Evolutionary conservation across 768 basidiomycete species (phyloP).

Genomic region (Lentinula raphanica): DNA sequence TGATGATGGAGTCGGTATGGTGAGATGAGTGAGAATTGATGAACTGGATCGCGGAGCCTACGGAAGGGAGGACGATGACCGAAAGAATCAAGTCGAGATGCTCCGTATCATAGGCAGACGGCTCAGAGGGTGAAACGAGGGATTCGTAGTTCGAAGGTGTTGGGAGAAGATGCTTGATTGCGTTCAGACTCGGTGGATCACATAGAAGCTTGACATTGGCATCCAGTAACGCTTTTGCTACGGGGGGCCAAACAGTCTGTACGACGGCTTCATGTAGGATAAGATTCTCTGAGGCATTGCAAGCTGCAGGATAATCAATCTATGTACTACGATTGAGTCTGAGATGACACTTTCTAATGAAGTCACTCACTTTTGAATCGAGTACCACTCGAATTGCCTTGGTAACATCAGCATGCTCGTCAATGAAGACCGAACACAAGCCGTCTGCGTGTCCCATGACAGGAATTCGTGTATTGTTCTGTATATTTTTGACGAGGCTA

Average conservation of each 20-base stretch:
- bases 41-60: constrained; percentile 72
- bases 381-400: constrained; percentile 81
- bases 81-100: constrained; percentile 84
- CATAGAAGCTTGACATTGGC: constrained; percentile 76
- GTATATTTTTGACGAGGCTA: constrained; percentile 80
- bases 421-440: constrained; percentile 84
- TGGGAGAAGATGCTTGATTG: constrained; percentile 37
- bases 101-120: constrained; percentile 78
- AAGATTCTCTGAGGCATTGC: constrained; percentile 88
- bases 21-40: constrained; percentile 93
- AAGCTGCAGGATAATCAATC: constrained; percentile 94
- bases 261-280: constrained; percentile 76
- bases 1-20: constrained; percentile 92
- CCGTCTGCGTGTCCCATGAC: constrained; percentile 99
- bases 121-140: constrained; percentile 47
- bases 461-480: constrained; percentile 85
- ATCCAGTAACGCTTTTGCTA: constrained; percentile 67
- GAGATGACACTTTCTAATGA: background rate
- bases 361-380: constrained; percentile 76
- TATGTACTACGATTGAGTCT: constrained; percentile 23
- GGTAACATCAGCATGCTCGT: constrained; percentile 69
- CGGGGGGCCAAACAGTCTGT: constrained; percentile 70
- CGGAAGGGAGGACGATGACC: constrained; percentile 67
- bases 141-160: constrained; percentile 34
- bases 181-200: constrained; percentile 58